These are phyloP conservation scores for Metarhizium anisopliae DNA, from an alignment of 2,329 filamentous ascomycete species.

Conservation along the genomic window DNA sequence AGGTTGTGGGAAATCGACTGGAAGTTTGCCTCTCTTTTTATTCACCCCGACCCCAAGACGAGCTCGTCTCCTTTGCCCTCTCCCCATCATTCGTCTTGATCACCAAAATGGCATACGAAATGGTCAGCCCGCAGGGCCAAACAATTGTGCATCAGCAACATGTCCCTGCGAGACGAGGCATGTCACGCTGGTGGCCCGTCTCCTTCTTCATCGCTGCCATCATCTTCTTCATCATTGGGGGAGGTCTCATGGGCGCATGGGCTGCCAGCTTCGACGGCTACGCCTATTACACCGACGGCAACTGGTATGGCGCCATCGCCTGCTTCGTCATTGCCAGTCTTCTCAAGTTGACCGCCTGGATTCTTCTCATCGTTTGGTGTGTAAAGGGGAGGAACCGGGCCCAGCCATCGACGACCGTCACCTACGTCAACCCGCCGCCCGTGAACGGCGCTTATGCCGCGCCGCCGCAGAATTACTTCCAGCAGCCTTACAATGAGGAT, in stretches of 20 bases:
- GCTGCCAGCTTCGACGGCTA: background rate
- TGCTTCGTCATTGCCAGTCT: conserved; percentile 2
- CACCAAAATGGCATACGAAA: background rate
- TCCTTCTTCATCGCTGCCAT: background rate
- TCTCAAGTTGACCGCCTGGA: conserved; percentile 2
- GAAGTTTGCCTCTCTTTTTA: background rate
- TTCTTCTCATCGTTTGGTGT: conserved; percentile 1
- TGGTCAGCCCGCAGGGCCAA: background rate
- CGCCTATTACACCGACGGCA: background rate
- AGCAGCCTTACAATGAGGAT: background rate
- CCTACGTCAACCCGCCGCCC: background rate
- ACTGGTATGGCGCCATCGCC: background rate
- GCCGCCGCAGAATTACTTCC: background rate
- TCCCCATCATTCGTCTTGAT: background rate
- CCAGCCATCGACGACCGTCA: background rate
- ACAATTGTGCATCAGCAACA: background rate
- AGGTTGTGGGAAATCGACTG: background rate
- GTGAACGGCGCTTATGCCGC: background rate
- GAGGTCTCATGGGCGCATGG: conserved; percentile 2
- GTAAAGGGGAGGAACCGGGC: background rate
- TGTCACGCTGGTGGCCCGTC: conserved; percentile 3
- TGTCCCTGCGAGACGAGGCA: background rate
- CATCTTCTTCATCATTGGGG: conserved; percentile 1
- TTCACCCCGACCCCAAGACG: background rate
- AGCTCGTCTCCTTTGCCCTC: background rate